Conservation (phyloP, 805 yeast species). For the Sugiyamaella boreocaroliniensis region DNA sequence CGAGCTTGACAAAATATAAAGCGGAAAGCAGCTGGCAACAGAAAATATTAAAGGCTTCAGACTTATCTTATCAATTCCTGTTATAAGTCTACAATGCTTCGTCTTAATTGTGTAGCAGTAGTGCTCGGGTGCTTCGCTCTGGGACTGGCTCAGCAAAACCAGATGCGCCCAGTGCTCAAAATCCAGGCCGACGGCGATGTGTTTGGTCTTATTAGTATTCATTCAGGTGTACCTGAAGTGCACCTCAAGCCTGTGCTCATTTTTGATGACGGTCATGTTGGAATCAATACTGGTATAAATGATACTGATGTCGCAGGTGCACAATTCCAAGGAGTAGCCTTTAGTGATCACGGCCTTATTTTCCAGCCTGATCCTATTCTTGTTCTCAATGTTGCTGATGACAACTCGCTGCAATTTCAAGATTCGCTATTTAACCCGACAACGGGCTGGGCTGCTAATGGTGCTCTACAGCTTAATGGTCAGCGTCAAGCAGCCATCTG, state of each 20-base stretch:
- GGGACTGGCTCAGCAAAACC: no score
- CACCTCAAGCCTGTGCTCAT: conserved; percentile 20
- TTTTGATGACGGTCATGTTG: conserved; percentile 20
- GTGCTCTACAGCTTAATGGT: conserved; percentile 13
- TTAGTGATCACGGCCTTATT: conserved; percentile 23
- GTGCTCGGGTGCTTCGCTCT: no score
- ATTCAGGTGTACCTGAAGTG: conserved; percentile 8
- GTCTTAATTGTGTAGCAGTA: no score
- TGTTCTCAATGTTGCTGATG: conserved; percentile 18
- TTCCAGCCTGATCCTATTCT: conserved; percentile 25
- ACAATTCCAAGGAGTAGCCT: conserved; percentile 21
- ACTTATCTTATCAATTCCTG: no score
- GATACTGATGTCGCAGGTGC: conserved; percentile 19
- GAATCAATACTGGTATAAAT: conserved; percentile 12
- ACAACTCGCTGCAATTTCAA: conserved; percentile 18
- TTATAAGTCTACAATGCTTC: no score
- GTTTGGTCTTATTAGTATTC: conserved; percentile 20
- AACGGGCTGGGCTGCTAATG: conserved; percentile 16
- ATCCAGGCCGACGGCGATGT: conserved; percentile 22
- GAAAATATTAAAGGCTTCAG: no score
- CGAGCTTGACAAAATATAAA: no score
- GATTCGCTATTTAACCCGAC: conserved; percentile 22
- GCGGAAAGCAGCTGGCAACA: no score
- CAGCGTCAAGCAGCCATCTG: conserved; percentile 18
- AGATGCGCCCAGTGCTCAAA: not conserved